Evolutionary conservation across 2,329 filamentous ascomycete species (phyloP).

Genomic region (Epichloe bromicola): DNA sequence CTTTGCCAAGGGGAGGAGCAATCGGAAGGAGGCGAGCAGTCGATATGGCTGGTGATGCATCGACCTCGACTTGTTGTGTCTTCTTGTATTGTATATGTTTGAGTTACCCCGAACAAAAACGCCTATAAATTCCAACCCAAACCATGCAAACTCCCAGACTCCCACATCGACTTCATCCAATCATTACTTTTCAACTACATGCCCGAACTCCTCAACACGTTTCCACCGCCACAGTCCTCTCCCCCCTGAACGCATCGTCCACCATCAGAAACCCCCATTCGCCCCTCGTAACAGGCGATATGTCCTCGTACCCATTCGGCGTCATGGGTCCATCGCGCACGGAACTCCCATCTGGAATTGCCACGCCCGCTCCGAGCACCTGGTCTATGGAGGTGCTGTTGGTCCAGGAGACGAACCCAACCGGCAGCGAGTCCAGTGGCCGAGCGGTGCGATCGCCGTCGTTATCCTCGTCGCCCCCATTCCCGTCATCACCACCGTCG

Average conservation of each 20-base stretch:
- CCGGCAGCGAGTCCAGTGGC: slow-evolving; percentile 18
- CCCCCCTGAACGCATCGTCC: slow-evolving; percentile 29
- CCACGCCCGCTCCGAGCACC: slow-evolving; percentile 20
- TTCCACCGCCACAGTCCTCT: slow-evolving; percentile 36
- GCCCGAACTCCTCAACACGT: slow-evolving; percentile 27
- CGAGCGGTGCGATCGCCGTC: slow-evolving; percentile 26
- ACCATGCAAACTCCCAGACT: background rate
- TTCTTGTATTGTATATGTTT: background rate
- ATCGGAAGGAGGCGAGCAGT: slow-evolving; percentile 68
- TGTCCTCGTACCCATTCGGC: slow-evolving; percentile 47
- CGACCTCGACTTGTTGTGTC: background rate
- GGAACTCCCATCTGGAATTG: slow-evolving; percentile 12
- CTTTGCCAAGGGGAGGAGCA: slow-evolving; percentile 68
- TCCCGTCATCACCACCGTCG: background rate
- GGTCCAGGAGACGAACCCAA: slow-evolving; percentile 18
- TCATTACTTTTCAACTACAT: background rate
- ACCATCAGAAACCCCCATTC: slow-evolving; percentile 51
- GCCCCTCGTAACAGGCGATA: slow-evolving; percentile 47
- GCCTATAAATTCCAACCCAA: background rate
- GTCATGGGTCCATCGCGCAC: slow-evolving; percentile 34
- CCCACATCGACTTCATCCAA: too few species aligned
- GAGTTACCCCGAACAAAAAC: background rate
- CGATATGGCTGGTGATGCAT: slow-evolving; percentile 60
- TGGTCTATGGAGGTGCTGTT: slow-evolving; percentile 29
- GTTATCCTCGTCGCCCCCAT: slow-evolving; percentile 17